These are phyloP conservation scores for Fusarium acutatum DNA, from an alignment of 2,329 filamentous ascomycete genomes.

Conservation along the genomic window DNA sequence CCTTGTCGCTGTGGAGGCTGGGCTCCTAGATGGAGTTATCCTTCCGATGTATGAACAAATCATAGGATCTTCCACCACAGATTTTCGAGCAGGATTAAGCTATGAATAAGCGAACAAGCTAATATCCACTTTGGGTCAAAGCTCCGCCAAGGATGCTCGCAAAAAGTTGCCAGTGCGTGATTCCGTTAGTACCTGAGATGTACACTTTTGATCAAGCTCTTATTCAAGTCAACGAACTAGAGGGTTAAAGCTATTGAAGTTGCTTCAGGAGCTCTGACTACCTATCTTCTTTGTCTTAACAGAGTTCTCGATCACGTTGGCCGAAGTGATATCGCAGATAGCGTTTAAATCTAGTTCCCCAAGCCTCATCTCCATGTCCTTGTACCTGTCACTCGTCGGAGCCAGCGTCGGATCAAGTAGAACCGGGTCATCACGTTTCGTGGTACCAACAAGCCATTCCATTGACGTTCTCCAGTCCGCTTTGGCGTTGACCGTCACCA, in stretches of 20 bases:
- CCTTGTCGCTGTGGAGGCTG: background rate
- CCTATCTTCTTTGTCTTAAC: background rate
- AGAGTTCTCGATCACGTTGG: background rate
- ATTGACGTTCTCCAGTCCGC: background rate
- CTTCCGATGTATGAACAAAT: background rate
- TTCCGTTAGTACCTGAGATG: background rate
- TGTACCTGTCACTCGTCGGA: background rate
- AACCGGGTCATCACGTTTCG: background rate
- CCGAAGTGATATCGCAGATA: background rate
- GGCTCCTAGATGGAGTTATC: background rate
- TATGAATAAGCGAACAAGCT: background rate
- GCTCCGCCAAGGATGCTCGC: background rate
- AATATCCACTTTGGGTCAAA: background rate
- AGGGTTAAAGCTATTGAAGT: fast-evolving
- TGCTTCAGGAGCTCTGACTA: background rate
- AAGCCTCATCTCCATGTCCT: background rate
- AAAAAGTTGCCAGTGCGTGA: background rate
- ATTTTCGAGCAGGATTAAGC: background rate
- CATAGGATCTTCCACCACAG: background rate
- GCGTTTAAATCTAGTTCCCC: background rate
- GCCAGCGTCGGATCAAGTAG: background rate
- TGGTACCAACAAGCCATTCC: background rate
- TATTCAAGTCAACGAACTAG: background rate
- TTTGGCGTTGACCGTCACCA: background rate
- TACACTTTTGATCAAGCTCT: background rate